Evolutionary conservation across 495 filamentous ascomycete species (phyloP).

Genomic region (Zalerion maritima): DNA sequence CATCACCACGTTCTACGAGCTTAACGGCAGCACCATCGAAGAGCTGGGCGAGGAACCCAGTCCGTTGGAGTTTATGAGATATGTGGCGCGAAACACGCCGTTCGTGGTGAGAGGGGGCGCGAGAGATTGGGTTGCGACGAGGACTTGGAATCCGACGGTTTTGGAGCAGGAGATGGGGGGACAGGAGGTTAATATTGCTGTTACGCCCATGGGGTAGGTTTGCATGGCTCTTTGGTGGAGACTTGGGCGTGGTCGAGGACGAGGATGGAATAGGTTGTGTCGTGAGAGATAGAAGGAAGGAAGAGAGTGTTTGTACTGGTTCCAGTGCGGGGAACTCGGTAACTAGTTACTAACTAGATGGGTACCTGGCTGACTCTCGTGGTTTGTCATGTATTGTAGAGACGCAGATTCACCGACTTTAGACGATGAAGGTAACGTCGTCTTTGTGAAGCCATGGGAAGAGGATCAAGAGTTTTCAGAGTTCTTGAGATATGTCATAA

Average conservation of each 20-base stretch:
- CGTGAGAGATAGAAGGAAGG: too few species aligned
- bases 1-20: slow-evolving; percentile 49
- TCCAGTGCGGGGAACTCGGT: too few species aligned
- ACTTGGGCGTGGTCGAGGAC: slow-evolving; percentile 13
- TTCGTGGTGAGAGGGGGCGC: slow-evolving; percentile 51
- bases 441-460: slow-evolving; percentile 43
- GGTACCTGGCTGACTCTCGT: too few species aligned
- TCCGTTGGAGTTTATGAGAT: slow-evolving; percentile 58
- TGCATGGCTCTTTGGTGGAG: slow-evolving; percentile 8
- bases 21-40: slow-evolving; percentile 43
- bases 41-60: slow-evolving; percentile 46
- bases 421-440: slow-evolving; percentile 17
- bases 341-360: too few species aligned
- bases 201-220: slow-evolving; percentile 51
- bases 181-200: slow-evolving; percentile 48
- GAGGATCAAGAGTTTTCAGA: slow-evolving; percentile 32
- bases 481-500: slow-evolving; percentile 31
- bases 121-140: slow-evolving; percentile 39
- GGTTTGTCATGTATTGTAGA: too few species aligned
- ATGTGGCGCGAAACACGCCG: slow-evolving; percentile 50
- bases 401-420: slow-evolving; percentile 46
- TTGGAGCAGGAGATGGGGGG: slow-evolving; percentile 36
- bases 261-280: slow-evolving; percentile 10
- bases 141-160: slow-evolving; percentile 43
- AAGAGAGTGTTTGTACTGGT: too few species aligned